Evolutionary conservation across 2,329 filamentous ascomycete genomes (phyloP).

Genomic region (Mariannaea elegans): DNA sequence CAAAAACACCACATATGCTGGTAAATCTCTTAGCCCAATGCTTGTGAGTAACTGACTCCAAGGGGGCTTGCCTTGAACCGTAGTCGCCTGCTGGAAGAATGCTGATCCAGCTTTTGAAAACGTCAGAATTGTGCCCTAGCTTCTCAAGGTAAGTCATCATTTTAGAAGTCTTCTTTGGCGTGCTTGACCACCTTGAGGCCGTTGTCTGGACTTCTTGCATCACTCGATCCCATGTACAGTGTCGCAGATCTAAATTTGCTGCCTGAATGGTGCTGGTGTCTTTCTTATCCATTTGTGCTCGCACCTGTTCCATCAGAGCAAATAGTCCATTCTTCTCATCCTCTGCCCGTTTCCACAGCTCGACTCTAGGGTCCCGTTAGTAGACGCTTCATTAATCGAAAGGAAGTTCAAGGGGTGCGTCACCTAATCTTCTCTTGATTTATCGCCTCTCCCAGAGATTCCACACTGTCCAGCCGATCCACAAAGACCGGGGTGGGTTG

Average conservation of each 20-base stretch:
- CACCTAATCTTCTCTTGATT: not conserved
- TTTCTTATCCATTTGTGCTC: conserved; percentile 10
- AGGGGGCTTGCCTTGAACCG: not conserved
- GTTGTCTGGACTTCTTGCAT: conserved; percentile 7
- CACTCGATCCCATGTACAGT: conserved; percentile 3
- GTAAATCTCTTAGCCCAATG: too few species aligned
- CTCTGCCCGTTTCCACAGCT: conserved; percentile 19
- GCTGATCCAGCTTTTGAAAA: not conserved
- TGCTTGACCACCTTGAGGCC: not conserved
- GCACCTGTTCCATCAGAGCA: conserved; percentile 21
- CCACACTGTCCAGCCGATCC: not conserved
- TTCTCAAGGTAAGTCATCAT: not conserved
- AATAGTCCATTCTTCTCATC: conserved; percentile 21
- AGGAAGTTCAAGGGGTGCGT: not conserved
- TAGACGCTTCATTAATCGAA: not conserved
- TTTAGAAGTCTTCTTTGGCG: not conserved
- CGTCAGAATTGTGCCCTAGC: not conserved
- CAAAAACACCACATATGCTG: not conserved
- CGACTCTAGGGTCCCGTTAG: not conserved
- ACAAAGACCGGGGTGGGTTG: not conserved
- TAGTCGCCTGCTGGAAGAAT: not conserved
- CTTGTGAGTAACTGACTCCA: too few species aligned
- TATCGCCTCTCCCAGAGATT: not conserved
- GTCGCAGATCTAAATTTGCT: not conserved
- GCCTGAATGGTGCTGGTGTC: not conserved